Conservation (phyloP, 2,329 filamentous ascomycete species). For the Scedosporium aurantiacum region DNA sequence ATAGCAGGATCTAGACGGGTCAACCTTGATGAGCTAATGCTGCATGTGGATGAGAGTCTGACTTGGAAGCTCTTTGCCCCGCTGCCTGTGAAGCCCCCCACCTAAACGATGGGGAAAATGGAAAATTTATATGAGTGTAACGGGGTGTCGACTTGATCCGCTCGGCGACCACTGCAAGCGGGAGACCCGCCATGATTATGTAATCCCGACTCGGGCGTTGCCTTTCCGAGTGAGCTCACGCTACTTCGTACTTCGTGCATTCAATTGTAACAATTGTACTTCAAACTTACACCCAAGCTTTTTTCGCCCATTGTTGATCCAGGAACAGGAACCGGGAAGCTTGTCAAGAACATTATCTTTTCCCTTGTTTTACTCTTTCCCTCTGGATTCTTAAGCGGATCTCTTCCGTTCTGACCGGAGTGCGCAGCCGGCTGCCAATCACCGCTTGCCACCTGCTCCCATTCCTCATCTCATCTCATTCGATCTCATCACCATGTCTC, state of each 20-base stretch:
- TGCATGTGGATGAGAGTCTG: background rate
- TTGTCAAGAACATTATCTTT: background rate
- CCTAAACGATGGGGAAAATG: background rate
- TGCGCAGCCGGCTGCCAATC: background rate
- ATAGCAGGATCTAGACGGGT: background rate
- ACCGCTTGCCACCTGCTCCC: background rate
- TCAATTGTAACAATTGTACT: no score
- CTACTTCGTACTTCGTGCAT: no score
- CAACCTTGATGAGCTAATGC: background rate
- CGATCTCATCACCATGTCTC: constrained; percentile 58
- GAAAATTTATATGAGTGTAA: no score
- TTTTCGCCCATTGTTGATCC: no score
- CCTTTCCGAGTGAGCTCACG: no score
- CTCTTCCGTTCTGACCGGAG: background rate
- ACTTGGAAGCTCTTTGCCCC: background rate
- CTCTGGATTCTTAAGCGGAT: background rate
- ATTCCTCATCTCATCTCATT: background rate
- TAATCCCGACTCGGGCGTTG: no score
- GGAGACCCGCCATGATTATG: no score
- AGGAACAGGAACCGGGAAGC: no score
- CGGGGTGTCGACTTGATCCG: no score
- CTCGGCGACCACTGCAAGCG: no score
- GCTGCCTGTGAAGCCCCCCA: background rate
- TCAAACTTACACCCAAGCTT: no score
- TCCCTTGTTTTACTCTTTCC: background rate